Evolutionary conservation across 2,329 filamentous ascomycete genomes (phyloP), one percentile per base, ranked within the genome.

Genomic region (Alternaria longipes): DNA sequence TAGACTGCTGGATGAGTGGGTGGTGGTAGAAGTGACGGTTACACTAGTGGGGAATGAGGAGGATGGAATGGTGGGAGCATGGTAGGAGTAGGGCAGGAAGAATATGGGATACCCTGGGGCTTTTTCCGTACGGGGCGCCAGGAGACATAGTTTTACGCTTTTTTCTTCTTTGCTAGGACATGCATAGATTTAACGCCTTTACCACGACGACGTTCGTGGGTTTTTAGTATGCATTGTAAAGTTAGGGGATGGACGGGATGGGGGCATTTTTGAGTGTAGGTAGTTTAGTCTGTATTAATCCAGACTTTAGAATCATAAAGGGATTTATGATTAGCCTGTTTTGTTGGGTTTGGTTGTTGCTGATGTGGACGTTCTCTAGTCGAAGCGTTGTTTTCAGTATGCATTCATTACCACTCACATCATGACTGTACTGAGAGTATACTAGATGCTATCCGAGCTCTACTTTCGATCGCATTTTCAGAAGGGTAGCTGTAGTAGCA

Each of bases 1-100:
- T 97, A 85, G 49, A 62, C 41, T 45, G 42, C 24, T 41, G 38
- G 6, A 52, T 1, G 44, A 34, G 12, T 14, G 32, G 32, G 20
- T 49, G 50, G 9, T 40, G 18, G 16, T 24, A 8, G 12, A 18
- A 34, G 8, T 42, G 34, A 36, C 24, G 24, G 24, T 24, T 24
- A 24, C 24, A 24, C 24, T 24, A 2, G n/a, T 49, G 50, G 9
- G 8, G 3, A 4, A 11, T 30, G 28, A 11, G 8, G 9, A 30
- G 5, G 11, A 11, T 30, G 11, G 28, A 30, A 30, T 30, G 3
- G 11, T 30, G 28, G 28, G 8, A 30, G 28, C 28, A 30, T 30
- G 9, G 28, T 30, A 24, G 22, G 30, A 40, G 38, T 42, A 50
- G 16, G 16, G 16, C 16, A 22, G 18, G 18, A 3, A 36, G 30